Evolutionary conservation across 2,329 filamentous ascomycete genomes (phyloP).

Genomic region (Trichophyton mentagrophytes): DNA sequence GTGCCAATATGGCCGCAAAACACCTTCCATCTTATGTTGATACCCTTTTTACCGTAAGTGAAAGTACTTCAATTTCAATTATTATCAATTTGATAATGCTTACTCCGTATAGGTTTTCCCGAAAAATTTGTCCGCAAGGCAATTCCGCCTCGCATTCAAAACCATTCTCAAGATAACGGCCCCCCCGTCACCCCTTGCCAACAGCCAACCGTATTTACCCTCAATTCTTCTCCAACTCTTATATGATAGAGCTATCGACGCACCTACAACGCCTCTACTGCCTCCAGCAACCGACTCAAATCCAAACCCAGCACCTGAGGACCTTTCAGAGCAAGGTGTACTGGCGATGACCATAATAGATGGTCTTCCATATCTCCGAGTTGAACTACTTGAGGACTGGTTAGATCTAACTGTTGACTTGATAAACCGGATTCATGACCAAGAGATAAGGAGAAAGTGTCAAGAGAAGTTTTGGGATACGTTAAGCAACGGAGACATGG

Average conservation of each 20-base stretch:
- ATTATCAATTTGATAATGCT: not conserved
- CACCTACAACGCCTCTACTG: slow-evolving; percentile 37
- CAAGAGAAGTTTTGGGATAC: slow-evolving; percentile 67
- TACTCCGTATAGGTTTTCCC: slow-evolving; percentile 51
- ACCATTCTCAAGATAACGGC: slow-evolving; percentile 71
- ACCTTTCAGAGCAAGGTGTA: slow-evolving; percentile 64
- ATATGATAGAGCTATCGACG: slow-evolving; percentile 48
- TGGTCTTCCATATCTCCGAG: slow-evolving; percentile 58
- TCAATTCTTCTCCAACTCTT: slow-evolving; percentile 71
- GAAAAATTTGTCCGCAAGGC: slow-evolving; percentile 60
- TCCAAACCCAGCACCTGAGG: slow-evolving; percentile 17
- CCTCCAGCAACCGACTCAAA: slow-evolving; percentile 23
- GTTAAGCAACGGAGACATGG: slow-evolving; percentile 70
- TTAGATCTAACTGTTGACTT: slow-evolving; percentile 57
- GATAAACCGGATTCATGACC: slow-evolving; percentile 51
- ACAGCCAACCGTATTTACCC: slow-evolving; percentile 61
- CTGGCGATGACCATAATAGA: slow-evolving; percentile 68
- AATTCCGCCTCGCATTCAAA: slow-evolving; percentile 80
- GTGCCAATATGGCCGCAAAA: slow-evolving; percentile 54
- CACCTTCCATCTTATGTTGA: slow-evolving; percentile 76
- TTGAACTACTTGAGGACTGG: slow-evolving; percentile 66
- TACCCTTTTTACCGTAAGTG: slow-evolving; percentile 51
- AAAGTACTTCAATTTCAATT: not conserved
- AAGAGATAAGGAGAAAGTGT: slow-evolving; percentile 49
- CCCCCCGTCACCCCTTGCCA: slow-evolving; percentile 63